These are phyloP conservation scores for Phytopythium helicoides DNA, from an alignment of 352 stramenopile species.

Conservation along the genomic window DNA sequence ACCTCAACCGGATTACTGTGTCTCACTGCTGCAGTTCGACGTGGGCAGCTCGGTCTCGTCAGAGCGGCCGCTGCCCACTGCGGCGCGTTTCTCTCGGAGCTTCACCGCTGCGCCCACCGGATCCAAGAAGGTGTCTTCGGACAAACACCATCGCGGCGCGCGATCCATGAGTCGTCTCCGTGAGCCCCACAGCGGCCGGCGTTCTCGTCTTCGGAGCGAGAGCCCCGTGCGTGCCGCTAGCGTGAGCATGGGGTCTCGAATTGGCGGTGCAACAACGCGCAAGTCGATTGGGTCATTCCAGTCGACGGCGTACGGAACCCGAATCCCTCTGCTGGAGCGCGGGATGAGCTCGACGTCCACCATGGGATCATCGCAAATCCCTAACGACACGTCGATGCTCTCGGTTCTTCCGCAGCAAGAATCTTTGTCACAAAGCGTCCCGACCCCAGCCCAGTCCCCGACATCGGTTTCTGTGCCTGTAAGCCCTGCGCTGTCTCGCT, in stretches of 20 bases:
- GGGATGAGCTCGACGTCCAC: neutral
- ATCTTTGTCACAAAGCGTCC: neutral
- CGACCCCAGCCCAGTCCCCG: neutral
- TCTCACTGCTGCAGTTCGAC: neutral
- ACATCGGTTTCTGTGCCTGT: neutral
- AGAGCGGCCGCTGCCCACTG: constrained; percentile 5
- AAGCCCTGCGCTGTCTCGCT: constrained; percentile 2
- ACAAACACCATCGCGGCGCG: constrained; percentile 20
- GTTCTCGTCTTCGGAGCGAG: constrained; percentile 42
- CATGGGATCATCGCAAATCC: constrained; percentile 7
- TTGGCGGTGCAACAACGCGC: constrained; percentile 13
- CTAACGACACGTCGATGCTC: constrained; percentile 3
- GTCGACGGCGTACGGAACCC: constrained; percentile 2
- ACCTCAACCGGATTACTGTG: too few species aligned
- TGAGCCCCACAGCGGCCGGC: constrained; percentile 18
- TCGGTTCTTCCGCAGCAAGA: constrained; percentile 4
- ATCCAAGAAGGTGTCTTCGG: constrained; percentile 18
- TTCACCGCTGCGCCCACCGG: constrained; percentile 12
- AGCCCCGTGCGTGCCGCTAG: constrained; percentile 32
- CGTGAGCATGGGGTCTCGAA: constrained; percentile 9
- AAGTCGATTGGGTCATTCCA: constrained; percentile 2
- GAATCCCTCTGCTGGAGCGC: constrained; percentile 6
- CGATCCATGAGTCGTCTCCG: constrained; percentile 39
- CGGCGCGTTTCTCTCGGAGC: constrained; percentile 20
- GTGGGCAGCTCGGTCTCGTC: neutral